phyloP scores from a whole-genome alignment of 2,329 filamentous ascomycete genomes.

The Alternaria sp. region DNA sequence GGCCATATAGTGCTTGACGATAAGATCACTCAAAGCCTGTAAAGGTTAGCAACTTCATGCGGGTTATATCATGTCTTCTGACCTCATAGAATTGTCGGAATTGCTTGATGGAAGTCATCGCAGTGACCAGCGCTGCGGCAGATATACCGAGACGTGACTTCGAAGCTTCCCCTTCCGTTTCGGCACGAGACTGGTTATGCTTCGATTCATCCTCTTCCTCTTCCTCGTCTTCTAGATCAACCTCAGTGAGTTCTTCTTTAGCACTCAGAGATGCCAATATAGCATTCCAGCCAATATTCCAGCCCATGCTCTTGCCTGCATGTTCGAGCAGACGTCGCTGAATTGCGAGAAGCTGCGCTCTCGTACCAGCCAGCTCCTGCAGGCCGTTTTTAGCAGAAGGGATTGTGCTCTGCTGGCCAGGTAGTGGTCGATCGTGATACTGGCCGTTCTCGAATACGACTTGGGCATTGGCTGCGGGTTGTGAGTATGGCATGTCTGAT shows the following conservation, averaged over 20 bases:
- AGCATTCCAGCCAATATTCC: conserved; percentile 76
- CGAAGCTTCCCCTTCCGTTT: conserved; percentile 1
- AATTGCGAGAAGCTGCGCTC: conserved; percentile 81
- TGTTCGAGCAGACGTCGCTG: conserved; percentile 81
- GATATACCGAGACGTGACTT: conserved; percentile 38
- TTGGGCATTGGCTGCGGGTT: conserved; percentile 34
- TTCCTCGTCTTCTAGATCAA: conserved; percentile 42
- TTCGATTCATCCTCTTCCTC: conserved; percentile 21
- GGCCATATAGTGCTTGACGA: conserved; percentile 80
- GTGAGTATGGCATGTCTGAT: conserved; percentile 43
- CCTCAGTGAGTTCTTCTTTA: conserved; percentile 44
- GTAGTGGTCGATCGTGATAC: conserved; percentile 39
- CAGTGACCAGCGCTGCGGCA: conserved; percentile 37
- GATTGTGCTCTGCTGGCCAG: conserved; percentile 26
- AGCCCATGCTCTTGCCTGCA: conserved; percentile 73
- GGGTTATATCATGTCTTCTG: background rate
- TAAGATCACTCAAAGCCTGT: conserved; percentile 81
- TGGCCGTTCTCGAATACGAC: conserved; percentile 50
- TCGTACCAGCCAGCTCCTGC: conserved; percentile 80
- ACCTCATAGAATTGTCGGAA: conserved; percentile 53
- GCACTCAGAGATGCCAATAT: conserved; percentile 34
- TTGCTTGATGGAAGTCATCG: conserved; percentile 44
- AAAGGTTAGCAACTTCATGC: conserved; percentile 53
- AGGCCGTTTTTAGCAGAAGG: conserved; percentile 62
- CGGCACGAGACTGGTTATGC: background rate